Conservation (phyloP, 1,284 basidiomycete species). For the Malassezia sp. region DNA sequence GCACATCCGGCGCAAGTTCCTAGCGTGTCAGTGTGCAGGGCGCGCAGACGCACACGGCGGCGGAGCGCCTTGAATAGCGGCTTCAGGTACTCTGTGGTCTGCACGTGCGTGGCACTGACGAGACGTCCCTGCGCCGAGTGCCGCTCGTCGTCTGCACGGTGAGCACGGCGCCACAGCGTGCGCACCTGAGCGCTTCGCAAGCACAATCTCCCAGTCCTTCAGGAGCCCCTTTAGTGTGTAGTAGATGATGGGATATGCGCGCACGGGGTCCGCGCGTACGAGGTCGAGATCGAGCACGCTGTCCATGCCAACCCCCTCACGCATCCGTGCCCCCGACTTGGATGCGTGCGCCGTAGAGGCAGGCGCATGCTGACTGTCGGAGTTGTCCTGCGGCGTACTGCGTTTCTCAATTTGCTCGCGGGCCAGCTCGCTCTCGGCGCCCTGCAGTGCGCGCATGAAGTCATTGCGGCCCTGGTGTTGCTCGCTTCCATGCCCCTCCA, state of each 20-base stretch:
- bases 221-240: slow-evolving; percentile 78
- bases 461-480: slow-evolving; percentile 55
- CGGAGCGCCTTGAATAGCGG: slow-evolving; percentile 84
- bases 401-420: slow-evolving; percentile 58
- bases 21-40: slow-evolving; percentile 44
- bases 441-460: slow-evolving; percentile 77
- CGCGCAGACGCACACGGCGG: slow-evolving; percentile 57
- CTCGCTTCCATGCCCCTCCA: slow-evolving; percentile 50
- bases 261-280: slow-evolving; percentile 84
- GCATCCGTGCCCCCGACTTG: slow-evolving; percentile 16
- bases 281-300: slow-evolving; percentile 53
- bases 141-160: slow-evolving; percentile 57
- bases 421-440: slow-evolving; percentile 58
- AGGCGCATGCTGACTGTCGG: slow-evolving; percentile 48
- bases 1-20: slow-evolving; percentile 72
- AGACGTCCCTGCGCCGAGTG: slow-evolving; percentile 80
- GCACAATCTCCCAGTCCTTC: slow-evolving; percentile 88
- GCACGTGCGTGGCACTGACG: slow-evolving; percentile 85
- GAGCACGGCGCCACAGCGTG: background rate
- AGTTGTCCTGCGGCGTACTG: slow-evolving; percentile 17
- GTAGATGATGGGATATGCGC: slow-evolving; percentile 92
- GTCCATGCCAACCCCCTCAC: slow-evolving; percentile 42
- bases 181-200: slow-evolving; percentile 76
- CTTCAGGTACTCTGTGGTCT: slow-evolving; percentile 91
- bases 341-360: background rate